phyloP scores from a whole-genome alignment of 2,329 filamentous ascomycete genomes.

The Cryphonectria parasitica region DNA sequence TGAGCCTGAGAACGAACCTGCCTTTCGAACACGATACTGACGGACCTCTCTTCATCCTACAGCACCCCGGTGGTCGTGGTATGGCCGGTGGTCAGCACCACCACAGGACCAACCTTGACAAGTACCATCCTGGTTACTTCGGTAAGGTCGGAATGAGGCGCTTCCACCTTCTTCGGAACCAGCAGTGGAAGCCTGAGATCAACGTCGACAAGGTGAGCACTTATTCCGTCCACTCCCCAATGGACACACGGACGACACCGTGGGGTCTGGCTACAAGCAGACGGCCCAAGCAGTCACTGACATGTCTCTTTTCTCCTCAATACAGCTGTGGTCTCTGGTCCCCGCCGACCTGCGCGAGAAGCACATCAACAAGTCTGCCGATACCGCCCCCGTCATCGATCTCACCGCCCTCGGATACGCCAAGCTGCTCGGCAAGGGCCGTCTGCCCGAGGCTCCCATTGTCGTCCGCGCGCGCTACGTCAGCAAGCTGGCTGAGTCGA shows the following conservation, averaged over 20 bases:
- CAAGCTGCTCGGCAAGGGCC: constrained; percentile 98
- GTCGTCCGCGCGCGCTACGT: constrained; percentile 96
- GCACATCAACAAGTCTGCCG: constrained; percentile 78
- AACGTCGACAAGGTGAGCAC: constrained; percentile 92
- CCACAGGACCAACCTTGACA: constrained; percentile 82
- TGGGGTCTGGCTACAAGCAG: not conserved
- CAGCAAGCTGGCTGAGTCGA: constrained; percentile 94
- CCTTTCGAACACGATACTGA: constrained; percentile 4
- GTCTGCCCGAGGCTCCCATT: constrained; percentile 88
- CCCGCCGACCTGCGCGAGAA: constrained; percentile 90
- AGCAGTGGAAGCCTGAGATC: constrained; percentile 98
- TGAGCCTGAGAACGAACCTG: not conserved
- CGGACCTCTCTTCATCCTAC: not conserved
- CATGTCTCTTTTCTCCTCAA: not conserved
- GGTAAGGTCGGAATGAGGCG: constrained; percentile 94
- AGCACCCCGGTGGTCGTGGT: constrained; percentile 76
- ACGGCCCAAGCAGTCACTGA: constrained; percentile 33
- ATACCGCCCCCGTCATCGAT: constrained; percentile 97
- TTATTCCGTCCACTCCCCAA: not conserved
- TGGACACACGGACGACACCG: not conserved
- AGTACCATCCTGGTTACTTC: constrained; percentile 99
- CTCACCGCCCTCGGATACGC: constrained; percentile 96
- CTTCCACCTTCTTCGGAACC: constrained; percentile 95
- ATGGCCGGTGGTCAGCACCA: constrained; percentile 99
- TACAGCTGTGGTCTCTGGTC: constrained; percentile 91